These are phyloP conservation scores for Ampelocalamus luodianensis DNA, from an alignment of 176 grass and related monocot genomes.

Conservation along the genomic window DNA sequence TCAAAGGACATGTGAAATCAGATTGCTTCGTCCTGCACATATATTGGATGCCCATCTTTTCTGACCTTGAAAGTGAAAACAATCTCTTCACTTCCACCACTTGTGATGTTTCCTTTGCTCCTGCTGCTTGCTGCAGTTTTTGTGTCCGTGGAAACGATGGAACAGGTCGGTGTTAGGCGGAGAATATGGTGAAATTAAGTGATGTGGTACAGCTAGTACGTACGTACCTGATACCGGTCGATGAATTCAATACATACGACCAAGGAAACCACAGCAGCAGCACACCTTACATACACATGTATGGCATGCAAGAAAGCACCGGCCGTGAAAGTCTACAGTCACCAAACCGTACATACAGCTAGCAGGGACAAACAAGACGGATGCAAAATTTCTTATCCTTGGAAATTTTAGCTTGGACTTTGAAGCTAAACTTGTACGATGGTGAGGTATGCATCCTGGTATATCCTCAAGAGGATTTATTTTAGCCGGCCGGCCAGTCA, in stretches of 20 bases:
- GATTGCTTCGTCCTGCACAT: neutral
- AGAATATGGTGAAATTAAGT: neutral
- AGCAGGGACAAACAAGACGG: neutral
- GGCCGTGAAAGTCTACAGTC: neutral
- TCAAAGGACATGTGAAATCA: neutral
- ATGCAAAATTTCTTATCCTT: neutral
- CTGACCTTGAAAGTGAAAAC: neutral
- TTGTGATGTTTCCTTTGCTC: neutral
- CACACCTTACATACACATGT: neutral
- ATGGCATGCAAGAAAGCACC: constrained; percentile 15
- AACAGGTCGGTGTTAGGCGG: neutral
- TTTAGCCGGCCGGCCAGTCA: neutral
- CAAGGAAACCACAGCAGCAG: neutral
- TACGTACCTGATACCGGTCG: neutral
- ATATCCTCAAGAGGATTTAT: neutral
- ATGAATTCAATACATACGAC: neutral
- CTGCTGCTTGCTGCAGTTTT: neutral
- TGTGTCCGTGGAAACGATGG: neutral
- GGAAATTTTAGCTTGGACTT: neutral
- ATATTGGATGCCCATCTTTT: neutral
- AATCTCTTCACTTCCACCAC: neutral
- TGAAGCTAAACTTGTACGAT: neutral
- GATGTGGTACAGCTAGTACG: neutral
- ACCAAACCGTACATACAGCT: neutral
- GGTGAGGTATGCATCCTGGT: neutral